Percentiles rank a stretch among this genome's conserved stretches.
Conservation (phyloP, 306 rosid species). For the Adenanthera pavonina region DNA sequence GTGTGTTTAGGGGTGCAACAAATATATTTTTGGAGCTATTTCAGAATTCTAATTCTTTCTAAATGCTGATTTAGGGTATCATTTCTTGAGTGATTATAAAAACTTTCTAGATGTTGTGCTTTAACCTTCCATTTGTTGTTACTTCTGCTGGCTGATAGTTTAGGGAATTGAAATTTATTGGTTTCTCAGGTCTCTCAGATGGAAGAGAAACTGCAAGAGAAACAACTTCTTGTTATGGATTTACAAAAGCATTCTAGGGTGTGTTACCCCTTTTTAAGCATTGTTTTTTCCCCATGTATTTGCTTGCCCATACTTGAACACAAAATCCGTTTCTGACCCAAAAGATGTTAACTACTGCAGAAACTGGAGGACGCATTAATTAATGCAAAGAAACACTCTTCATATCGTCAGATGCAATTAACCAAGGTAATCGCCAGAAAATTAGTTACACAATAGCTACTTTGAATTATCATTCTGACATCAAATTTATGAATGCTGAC, state of each 20-base stretch:
- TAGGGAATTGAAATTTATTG: constrained; percentile 27
- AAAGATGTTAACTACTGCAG: constrained; percentile 53
- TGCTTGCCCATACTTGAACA: constrained; percentile 11
- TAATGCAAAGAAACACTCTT: constrained; percentile 74
- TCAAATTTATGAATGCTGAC: constrained; percentile 37
- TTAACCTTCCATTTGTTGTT: neutral
- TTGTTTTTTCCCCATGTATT: constrained; percentile 13
- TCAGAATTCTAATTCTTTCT: constrained; percentile 4
- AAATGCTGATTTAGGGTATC: constrained; percentile 26
- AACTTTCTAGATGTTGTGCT: constrained; percentile 16
- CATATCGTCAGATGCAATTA: constrained; percentile 66
- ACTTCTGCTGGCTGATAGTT: neutral
- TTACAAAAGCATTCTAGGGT: constrained; percentile 66
- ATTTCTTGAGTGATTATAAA: constrained; percentile 1
- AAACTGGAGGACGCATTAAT: constrained; percentile 88
- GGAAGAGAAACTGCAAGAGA: constrained; percentile 51
- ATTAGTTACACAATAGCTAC: constrained; percentile 13
- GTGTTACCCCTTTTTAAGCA: neutral
- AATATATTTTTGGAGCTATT: constrained; percentile 10
- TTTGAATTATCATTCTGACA: constrained; percentile 6
- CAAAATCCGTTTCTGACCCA: constrained; percentile 34
- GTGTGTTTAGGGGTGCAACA: neutral
- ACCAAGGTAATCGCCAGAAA: constrained; percentile 62
- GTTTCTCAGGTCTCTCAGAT: constrained; percentile 51
- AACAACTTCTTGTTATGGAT: constrained; percentile 42